Base-by-base conservation (phyloP, 2,329 filamentous ascomycete species). In the Phyllosticta citribraziliensis region DNA sequence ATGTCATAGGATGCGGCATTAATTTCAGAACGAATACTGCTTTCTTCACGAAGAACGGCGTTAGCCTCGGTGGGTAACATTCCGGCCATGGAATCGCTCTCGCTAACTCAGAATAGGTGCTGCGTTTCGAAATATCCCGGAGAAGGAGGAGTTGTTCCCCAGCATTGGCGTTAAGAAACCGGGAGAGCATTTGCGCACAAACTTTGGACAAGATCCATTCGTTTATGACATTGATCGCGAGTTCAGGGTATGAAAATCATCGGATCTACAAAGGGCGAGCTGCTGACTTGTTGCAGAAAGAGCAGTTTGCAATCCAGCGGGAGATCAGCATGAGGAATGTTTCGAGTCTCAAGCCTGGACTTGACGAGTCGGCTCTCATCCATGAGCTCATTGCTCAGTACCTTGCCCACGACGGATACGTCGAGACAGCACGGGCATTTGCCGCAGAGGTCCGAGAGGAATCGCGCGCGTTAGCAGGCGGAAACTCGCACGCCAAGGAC, bases 381-480 rank as follows among this genome's bases (percentile, higher is more conserved):
- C 91, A 97, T 70, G 84, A 88, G 67, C 78, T 97, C 61, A 85
- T 93, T 19, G 81, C 91, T 50, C 92, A 97, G 74, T 97, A 96
- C 66, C 78, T 99, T 14, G 89, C 92, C 47, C 93, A 97, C 67
- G 94, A 97, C 68, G 94, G 94, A 63, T 97, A 97, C 67, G 88
- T 97, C 8, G 93, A 97, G 66, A 96, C 93, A 0, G 92, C 92
- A 9, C 84, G 87, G 65, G 91, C 90, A 0, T 97, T 99, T 78
- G 86, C 89, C 3, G 82, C 88, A 67, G 93, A 97, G 69, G 85
- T 96, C 25, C 82, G 84, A 59, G 78, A 82, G 17, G 89, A 96
- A 71, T 87, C 88, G 67, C 78, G 83, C 67, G 85, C 88, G 9
- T 75, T 96, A 61, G 83, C 82, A 64, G 82, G 84, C 60, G 69